Base-by-base conservation (phyloP, 768 basidiomycete genomes). In the Rhodosporidiobolus odoratus region DNA sequence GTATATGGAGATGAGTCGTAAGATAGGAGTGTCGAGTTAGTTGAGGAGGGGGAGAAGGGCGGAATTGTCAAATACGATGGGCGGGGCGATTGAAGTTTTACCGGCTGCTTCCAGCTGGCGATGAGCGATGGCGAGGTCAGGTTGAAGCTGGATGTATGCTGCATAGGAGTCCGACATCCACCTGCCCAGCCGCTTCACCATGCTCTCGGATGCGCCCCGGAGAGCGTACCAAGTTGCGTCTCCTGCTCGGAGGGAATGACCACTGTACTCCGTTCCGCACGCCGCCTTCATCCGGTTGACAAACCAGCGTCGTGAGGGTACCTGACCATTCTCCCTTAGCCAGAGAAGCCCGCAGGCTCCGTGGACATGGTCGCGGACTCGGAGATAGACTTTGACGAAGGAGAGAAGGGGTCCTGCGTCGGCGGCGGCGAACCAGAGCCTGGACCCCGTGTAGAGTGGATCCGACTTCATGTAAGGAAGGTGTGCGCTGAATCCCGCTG, bases 281-380 rank as follows among this genome's bases (percentile, higher is more conserved):
- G 19, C 2, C 5, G 34, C 13, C 54, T 37, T 57, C 34, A 57
- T 4, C 10, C 4, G 6, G 2, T 35, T 21, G 34, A 57, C 54
- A 25, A 57, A 37, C 54, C 54, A 57, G 5, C 19, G 54, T 21
- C 34, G 54, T 2, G 54, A 35, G 3, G 54, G 54, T 17, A 23
- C 2, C 13, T 59, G 68, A 74, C 70, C 47, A 78, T 70, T 53
- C 78, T 78, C 56, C 81, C 79, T 57, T 80, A 83, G 25, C 62
- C 70, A 47, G 27, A 59, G 40, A 13, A 30, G 25, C 1, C 43
- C 43, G 43, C 43, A 12, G 43, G 12, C 43, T 17, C 43, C 59
- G 43, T 21, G 15, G 30, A 34, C 15, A 2, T 6, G 9, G 43
- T 60, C 59, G n/a, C 59, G 59, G 9, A 32, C 59, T 2, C 2